Evolutionary conservation across 164 flowering plant genomes (phyloP).

Genomic region (Pachysandra terminalis): DNA sequence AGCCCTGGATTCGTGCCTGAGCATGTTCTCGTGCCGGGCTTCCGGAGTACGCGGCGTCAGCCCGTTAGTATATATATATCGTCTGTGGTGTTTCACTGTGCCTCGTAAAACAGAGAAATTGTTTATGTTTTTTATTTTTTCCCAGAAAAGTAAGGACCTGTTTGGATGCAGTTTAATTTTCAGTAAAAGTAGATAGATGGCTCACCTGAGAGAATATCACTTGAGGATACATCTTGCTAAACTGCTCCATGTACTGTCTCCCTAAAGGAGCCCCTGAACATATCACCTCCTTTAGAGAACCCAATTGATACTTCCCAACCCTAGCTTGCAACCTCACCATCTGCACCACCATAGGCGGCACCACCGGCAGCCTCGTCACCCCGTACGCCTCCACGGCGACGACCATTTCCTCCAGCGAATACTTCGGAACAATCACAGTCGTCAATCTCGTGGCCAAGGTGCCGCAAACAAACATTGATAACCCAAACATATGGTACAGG

Average conservation of each 20-base stretch:
- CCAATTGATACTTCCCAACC: conserved; percentile 12
- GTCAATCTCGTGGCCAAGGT: conserved; percentile 22
- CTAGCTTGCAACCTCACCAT: conserved; percentile 15
- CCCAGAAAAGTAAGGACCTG: too few species aligned
- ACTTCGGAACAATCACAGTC: conserved; percentile 19
- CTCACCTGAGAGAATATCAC: conserved; percentile 24
- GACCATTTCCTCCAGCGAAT: conserved; percentile 21
- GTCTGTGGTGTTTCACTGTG: too few species aligned
- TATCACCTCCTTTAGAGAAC: conserved; percentile 25
- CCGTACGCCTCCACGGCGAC: conserved; percentile 19
- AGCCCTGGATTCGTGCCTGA: too few species aligned
- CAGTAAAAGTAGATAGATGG: too few species aligned
- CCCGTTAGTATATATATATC: too few species aligned
- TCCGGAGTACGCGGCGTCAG: too few species aligned
- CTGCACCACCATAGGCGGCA: conserved; percentile 30
- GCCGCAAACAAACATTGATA: conserved; percentile 27
- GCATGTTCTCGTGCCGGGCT: too few species aligned
- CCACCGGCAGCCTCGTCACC: conserved; percentile 31
- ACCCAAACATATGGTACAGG: conserved; percentile 32
- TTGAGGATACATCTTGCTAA: conserved; percentile 20
- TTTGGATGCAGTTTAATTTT: too few species aligned
- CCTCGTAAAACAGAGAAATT: too few species aligned
- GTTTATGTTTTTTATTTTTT: too few species aligned
- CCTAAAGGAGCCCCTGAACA: conserved; percentile 30
- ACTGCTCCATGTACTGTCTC: conserved; percentile 20